Base-by-base conservation (phyloP, 73 alveolate species). In the Paramecium octaurelia region DNA sequence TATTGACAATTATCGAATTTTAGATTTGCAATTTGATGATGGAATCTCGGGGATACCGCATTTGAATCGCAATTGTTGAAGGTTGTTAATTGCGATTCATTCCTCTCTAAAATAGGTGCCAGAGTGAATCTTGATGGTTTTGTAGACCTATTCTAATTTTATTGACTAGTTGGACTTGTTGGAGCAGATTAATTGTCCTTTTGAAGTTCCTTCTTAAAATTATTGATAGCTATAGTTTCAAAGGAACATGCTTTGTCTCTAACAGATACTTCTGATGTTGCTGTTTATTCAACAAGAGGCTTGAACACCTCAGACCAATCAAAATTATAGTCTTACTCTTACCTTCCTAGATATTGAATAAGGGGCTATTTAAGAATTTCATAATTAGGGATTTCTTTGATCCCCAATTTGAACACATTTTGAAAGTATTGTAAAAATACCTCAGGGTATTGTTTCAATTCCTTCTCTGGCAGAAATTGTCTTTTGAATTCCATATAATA, bases 401-500 rank as follows among this genome's bases (percentile, higher is more conserved):
- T 64, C 12, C 84, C 84, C 31, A 64, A 64, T 64, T 64, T 64
- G 3, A 64, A 64, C 2, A 64, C 48, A 64, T 64, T 64, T 12
- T 64, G 31, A 64, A 64, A 64, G 46, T 12, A 64, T 3, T 64
- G 11, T 31, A 64, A 64, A 5, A 64, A 64, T 12, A 48, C 9
- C 12, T 64, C 84, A 1, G 84, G 84, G 12, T 27, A 64, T 31
- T 64, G 6, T 64, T 34, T 64, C 84, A 64, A 64, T 27, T 31
- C 84, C 12, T 64, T 64, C 6, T 64, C 84, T 31, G 84, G 84
- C 27, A 64, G 12, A 2, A 64, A 34, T 10, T 5, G 14, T 64
- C 84, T 27, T 64, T 64, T 64, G 12, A 64, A 64, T 64, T 64
- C 84, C 84, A 64, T 64, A 64, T 64, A 64, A 64, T 3, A 64